Base-by-base conservation (phyloP, 1,139 yeast species). In the Blastobotrys capitulatus region DNA sequence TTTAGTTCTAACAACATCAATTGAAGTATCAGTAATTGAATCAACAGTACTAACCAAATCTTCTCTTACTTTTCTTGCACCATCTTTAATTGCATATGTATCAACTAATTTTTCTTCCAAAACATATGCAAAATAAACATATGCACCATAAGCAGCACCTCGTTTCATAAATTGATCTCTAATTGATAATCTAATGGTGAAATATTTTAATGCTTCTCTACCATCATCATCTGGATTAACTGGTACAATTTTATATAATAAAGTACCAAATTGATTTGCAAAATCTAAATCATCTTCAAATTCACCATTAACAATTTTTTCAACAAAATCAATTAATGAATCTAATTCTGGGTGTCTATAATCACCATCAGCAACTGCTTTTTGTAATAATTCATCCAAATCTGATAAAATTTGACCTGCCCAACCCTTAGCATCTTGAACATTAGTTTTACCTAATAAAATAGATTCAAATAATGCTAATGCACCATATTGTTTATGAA, bases 321-420 rank as follows among this genome's bases (percentile, higher is more conserved):
- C 8, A 25, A 43, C n/a, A 15, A 35, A 35, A 2, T 20, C 46
- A 22, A 43, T 8, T 34, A 43, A 12, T 7, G 26, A 32, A 5
- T 25, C 46, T 7, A 35, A 31, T 22, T 43, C 46, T n/a, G 46
- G 40, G 16, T 41, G 44, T 15, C n/a, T 22, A 19, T 29, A 41
- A 18, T 20, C 41, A 26, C 26, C 26, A 10, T 20, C 41, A 8
- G 2, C 32, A 12, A 2, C 18, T 12, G 38, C 42, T 20, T 18
- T 10, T 10, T 20, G 16, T 10, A 15, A 18, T 9, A 43, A 10
- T 4, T 2, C 15, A 13, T 34, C 20, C 9, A 43, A 25, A 32
- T 43, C 40, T 7, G 12, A 8, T 16, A 35, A 16, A n/a, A 43
- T 13, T 13, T 32, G 16, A 22, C 2, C 13, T 3, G 40, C 40